phyloP scores from a whole-genome alignment of 371 early-diverging fungal genomes.

The Mortierella sp. region DNA sequence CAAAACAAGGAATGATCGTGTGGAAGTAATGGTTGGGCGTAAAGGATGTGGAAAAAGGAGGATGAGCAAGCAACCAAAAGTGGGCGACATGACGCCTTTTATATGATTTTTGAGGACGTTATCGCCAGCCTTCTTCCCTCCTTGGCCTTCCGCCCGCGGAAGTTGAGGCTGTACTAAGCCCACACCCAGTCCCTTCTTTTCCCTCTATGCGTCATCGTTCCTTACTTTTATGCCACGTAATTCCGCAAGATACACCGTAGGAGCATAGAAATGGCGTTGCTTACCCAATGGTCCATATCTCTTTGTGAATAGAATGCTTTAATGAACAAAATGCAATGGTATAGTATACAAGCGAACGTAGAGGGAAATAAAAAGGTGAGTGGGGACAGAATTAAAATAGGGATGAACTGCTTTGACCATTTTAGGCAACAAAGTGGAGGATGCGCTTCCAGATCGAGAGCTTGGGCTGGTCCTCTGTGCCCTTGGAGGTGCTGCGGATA shows the following conservation, averaged over 20 bases:
- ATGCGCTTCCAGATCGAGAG: constrained; percentile 19
- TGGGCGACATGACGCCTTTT: background rate
- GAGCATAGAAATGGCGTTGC: background rate
- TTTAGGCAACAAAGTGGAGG: constrained; percentile 26
- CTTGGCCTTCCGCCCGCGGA: background rate
- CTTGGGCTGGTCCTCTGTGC: background rate
- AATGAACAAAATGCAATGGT: background rate
- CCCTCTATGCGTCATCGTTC: no score
- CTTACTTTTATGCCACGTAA: background rate
- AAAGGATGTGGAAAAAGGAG: background rate
- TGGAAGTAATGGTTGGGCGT: background rate
- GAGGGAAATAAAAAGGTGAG: background rate
- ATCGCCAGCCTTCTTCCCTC: background rate
- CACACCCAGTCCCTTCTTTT: no score
- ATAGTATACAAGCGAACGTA: background rate
- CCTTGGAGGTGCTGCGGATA: constrained; percentile 22
- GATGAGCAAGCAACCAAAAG: background rate
- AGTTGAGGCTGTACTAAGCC: no score
- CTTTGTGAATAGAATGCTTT: background rate
- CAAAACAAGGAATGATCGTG: background rate
- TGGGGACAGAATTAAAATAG: background rate
- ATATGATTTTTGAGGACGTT: background rate
- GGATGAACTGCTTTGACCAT: background rate
- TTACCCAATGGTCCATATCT: background rate
- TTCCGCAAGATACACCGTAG: background rate